These are phyloP conservation scores for Gonapodya sp. DNA, from an alignment of 192 early-diverging fungal species.

Conservation along the genomic window DNA sequence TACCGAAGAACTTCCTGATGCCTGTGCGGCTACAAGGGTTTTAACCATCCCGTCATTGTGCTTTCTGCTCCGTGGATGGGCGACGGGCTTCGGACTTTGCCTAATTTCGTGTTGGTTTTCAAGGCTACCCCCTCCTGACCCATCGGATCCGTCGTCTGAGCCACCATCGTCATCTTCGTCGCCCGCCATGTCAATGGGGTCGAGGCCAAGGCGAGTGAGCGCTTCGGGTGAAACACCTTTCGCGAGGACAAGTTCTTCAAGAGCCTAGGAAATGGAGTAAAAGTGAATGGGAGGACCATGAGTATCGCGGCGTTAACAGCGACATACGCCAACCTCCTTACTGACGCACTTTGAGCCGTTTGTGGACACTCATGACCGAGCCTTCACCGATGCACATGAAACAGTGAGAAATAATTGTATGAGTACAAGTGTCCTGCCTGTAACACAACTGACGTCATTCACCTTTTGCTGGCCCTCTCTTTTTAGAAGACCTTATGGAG, in stretches of 20 bases:
- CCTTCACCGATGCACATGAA: not conserved
- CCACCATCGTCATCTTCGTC: not conserved
- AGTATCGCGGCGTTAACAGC: too few species aligned
- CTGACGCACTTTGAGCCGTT: not conserved
- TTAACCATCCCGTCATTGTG: too few species aligned
- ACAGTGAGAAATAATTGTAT: too few species aligned
- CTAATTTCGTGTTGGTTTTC: too few species aligned
- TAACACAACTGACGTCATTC: not conserved
- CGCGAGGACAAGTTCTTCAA: not conserved
- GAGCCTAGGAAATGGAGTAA: too few species aligned
- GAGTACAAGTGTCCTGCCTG: not conserved
- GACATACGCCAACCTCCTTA: too few species aligned
- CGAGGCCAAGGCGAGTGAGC: not conserved
- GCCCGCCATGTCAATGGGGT: not conserved
- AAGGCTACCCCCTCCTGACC: not conserved
- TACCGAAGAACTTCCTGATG: too few species aligned
- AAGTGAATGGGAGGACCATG: too few species aligned
- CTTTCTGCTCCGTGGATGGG: too few species aligned
- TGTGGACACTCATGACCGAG: not conserved
- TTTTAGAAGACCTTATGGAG: not conserved
- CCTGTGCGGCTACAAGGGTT: too few species aligned
- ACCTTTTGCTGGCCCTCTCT: not conserved
- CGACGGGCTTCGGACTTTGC: too few species aligned
- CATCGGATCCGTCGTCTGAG: not conserved
- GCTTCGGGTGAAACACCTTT: not conserved